These are phyloP conservation scores for Fusarium camptoceras DNA, from an alignment of 2,329 filamentous ascomycete genomes.

Conservation along the genomic window DNA sequence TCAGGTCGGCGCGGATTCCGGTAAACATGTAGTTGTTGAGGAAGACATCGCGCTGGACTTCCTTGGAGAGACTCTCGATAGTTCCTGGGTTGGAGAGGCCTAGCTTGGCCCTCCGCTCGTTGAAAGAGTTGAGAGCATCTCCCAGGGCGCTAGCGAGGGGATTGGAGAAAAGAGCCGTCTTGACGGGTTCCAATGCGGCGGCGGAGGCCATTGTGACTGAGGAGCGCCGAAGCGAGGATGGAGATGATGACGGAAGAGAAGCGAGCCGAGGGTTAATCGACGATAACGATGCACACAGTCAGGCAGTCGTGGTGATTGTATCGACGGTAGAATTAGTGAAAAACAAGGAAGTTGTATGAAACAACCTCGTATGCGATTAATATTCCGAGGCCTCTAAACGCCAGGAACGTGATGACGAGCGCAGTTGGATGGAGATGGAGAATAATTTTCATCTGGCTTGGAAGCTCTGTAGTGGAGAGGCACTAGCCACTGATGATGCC, in stretches of 20 bases:
- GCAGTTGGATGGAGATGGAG: slow-evolving; percentile 48
- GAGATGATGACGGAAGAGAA: slow-evolving; percentile 42
- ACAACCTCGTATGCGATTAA: slow-evolving; percentile 42
- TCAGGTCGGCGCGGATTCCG: slow-evolving; percentile 93
- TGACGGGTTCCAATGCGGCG: slow-evolving; percentile 61
- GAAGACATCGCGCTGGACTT: slow-evolving; percentile 96
- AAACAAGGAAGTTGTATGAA: slow-evolving; percentile 35
- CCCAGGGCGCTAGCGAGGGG: slow-evolving; percentile 75
- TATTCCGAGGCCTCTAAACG: slow-evolving; percentile 45
- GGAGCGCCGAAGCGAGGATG: slow-evolving; percentile 43
- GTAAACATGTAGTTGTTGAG: slow-evolving; percentile 97
- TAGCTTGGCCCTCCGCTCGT: slow-evolving; percentile 86
- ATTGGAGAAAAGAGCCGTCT: slow-evolving; percentile 78
- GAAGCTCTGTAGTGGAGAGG: slow-evolving; percentile 46
- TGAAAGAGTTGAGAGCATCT: slow-evolving; percentile 85
- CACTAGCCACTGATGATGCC: slow-evolving; percentile 49
- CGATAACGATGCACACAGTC: slow-evolving; percentile 32
- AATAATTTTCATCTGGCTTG: slow-evolving; percentile 53
- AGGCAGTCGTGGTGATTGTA: slow-evolving; percentile 12
- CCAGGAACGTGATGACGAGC: slow-evolving; percentile 51
- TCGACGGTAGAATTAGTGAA: slow-evolving; percentile 17
- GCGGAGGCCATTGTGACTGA: slow-evolving; percentile 64
- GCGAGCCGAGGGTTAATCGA: slow-evolving; percentile 36
- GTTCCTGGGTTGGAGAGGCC: slow-evolving; percentile 93
- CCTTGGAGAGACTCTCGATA: slow-evolving; percentile 87